phyloP scores from a whole-genome alignment of 441 rosid genomes.

The Adansonia madagascariensis region DNA sequence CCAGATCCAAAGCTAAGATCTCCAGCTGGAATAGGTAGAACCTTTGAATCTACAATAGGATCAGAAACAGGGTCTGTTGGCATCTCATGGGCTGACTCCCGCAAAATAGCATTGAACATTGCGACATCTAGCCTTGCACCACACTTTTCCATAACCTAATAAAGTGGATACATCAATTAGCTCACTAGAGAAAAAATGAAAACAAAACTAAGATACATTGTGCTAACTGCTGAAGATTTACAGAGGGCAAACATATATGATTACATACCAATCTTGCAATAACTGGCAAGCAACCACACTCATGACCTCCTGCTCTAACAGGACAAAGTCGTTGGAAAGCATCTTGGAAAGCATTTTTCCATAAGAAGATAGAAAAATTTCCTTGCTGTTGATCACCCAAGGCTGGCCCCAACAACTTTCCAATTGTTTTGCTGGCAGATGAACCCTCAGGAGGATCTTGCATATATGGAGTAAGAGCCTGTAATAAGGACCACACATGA shows the following conservation, averaged over 20 bases:
- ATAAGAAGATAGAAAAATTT: constrained; percentile 64
- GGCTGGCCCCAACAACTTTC: constrained; percentile 67
- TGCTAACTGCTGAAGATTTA: constrained; percentile 16
- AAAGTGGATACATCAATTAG: constrained; percentile 27
- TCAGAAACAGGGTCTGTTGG: constrained; percentile 96
- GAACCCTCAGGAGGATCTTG: constrained; percentile 53
- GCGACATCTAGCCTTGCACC: constrained; percentile 77
- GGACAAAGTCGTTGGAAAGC: constrained; percentile 72
- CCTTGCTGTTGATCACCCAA: constrained; percentile 72
- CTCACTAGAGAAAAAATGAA: constrained; percentile 18
- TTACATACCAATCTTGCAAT: constrained; percentile 63
- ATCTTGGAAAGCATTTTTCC: constrained; percentile 81
- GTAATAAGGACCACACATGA: constrained; percentile 28
- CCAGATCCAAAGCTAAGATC: constrained; percentile 93
- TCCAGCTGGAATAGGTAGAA: constrained; percentile 83
- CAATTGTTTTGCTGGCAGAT: constrained; percentile 43
- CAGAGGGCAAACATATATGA: not conserved
- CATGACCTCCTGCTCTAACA: constrained; percentile 76
- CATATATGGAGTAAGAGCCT: constrained; percentile 88
- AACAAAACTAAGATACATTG: constrained; percentile 13
- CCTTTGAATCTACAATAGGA: constrained; percentile 74
- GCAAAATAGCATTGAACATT: constrained; percentile 89
- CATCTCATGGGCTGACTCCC: constrained; percentile 82
- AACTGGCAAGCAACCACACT: constrained; percentile 83
- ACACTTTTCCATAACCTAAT: constrained; percentile 81